A percentile compares a stretch with the other conserved stretches of the same genome.
Evolutionary conservation across 225 moss, liverwort and hornwort genomes (phyloP).

Genomic region (Physcomitrellopsis africana): DNA sequence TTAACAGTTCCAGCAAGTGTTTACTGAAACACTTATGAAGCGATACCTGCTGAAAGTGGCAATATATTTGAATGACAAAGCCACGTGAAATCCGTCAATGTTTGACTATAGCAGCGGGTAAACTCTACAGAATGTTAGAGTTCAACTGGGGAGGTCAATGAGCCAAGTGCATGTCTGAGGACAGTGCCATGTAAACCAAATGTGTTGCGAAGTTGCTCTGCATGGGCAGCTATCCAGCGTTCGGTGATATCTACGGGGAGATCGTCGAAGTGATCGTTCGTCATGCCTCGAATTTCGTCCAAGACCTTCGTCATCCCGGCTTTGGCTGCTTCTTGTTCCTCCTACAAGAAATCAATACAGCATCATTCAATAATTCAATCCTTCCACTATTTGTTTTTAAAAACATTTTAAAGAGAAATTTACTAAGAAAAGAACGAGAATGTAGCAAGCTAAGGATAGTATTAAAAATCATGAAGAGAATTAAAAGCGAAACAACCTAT

Average conservation of each 20-base stretch:
- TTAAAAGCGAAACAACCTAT: not conserved
- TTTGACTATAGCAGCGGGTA: not conserved
- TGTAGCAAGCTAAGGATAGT: too few relatives aligned
- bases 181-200: conserved; percentile 70
- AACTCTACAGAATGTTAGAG: conserved; percentile 14
- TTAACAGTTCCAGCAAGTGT: too few relatives aligned
- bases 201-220: conserved; percentile 57
- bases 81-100: not conserved
- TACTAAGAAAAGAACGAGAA: too few relatives aligned
- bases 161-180: conserved; percentile 54
- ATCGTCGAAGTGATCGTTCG: conserved; percentile 48
- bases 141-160: conserved; percentile 4
- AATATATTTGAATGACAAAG: not conserved
- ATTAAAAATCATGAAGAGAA: not conserved
- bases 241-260: conserved; percentile 42
- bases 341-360: conserved; percentile 33
- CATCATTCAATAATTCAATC: conserved; percentile 11
- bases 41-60: not conserved
- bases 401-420: not conserved
- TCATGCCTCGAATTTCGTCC: conserved; percentile 59
- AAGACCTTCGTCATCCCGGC: conserved; percentile 47
- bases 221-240: conserved; percentile 66
- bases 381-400: not conserved
- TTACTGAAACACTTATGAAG: too few relatives aligned
- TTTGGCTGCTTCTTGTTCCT: conserved; percentile 35